These are phyloP conservation scores for Termitomyces sp. DNA, from an alignment of 768 basidiomycete species.

Conservation along the genomic window DNA sequence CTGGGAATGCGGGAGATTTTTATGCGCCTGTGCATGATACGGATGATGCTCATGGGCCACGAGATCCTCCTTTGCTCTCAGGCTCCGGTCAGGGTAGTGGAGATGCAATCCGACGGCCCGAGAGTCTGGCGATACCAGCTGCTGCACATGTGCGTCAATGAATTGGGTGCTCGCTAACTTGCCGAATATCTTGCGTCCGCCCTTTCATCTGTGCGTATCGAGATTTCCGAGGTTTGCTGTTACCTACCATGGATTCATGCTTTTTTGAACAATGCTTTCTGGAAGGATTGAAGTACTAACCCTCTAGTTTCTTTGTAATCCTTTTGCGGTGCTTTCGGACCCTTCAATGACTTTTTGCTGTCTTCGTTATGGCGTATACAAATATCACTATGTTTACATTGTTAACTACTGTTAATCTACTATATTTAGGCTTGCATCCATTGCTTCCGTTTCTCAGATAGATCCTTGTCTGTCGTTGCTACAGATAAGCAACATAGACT, in stretches of 20 bases:
- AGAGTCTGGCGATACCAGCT: not conserved
- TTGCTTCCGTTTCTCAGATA: not conserved
- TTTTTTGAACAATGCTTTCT: not conserved
- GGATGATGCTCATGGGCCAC: not conserved
- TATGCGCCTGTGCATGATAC: not conserved
- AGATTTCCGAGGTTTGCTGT: not conserved
- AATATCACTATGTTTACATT: not conserved
- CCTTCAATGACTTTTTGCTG: not conserved
- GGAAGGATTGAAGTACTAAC: not conserved
- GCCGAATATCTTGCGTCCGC: not conserved
- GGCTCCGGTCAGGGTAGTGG: not conserved
- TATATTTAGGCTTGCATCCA: not conserved
- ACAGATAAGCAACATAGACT: not conserved
- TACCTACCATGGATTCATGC: not conserved
- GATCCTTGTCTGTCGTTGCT: not conserved
- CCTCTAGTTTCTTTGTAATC: not conserved
- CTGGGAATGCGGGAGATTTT: not conserved
- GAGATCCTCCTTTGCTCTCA: not conserved
- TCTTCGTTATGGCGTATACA: not conserved
- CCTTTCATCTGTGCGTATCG: not conserved
- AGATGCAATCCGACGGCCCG: not conserved
- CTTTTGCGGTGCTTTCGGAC: not conserved
- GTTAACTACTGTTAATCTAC: no score
- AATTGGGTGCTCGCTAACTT: not conserved
- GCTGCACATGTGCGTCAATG: conserved; percentile 1